Base-by-base conservation (phyloP, 768 basidiomycete genomes). In the Suillus placidus region DNA sequence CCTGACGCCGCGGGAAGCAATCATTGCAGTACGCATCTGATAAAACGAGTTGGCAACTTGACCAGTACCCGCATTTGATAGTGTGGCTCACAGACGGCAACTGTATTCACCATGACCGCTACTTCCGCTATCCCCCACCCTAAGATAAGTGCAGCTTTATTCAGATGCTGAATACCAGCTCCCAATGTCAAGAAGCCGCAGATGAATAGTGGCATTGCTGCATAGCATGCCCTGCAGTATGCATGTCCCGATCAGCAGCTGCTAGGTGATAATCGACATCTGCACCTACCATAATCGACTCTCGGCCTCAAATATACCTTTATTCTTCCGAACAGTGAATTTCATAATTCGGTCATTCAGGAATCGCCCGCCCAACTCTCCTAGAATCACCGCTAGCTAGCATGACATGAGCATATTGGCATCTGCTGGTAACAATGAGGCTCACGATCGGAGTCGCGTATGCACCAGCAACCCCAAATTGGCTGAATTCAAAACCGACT, bases 221-320 rank as follows among this genome's bases (percentile, higher is more conserved):
- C 9, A 64, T 82, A 83, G 58, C 76, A 78, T 37, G 76, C 70
- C 78, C 78, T 80, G 52, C 52, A 54, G 26, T 10, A 54, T 20
- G 54, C 54, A n/a, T 13, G 42, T 35, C 35, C 52, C 9, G n/a
- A 35, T 32, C 35, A 30, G 45, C 10, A 34, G 54, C 32, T 20
- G 54, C 32, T 34, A 40, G n/a, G 12, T 10, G 34, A 61, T 20
- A 26, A 30, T 3, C 14, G 32, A 23, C 32, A 55, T 55, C n/a
- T 47, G 7, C 10, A 75, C 77, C 34, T 47, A 79, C 81, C 81
- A 82, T 30, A 83, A 61, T 16, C 81, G 79, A 66, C 67, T 80
- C 72, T 88, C 86, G 3, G 87, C 82, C 62, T 81, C 80, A 72
- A 87, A 87, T 52, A 87, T 80, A 56, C 86, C 86, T 0, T 73